Conservation (phyloP, 331 rosid genomes). For the Acacia pycnantha region DNA sequence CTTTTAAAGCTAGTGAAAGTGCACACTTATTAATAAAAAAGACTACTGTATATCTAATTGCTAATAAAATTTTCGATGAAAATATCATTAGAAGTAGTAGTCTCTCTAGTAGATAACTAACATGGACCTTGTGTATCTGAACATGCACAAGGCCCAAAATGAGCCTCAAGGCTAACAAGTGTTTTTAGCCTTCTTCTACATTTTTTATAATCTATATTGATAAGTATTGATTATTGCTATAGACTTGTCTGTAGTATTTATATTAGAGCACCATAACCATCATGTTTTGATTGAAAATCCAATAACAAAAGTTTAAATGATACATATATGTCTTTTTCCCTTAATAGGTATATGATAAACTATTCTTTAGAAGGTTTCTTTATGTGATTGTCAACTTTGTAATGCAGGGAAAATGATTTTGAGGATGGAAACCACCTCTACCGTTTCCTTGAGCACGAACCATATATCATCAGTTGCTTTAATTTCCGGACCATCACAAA, state of each 20-base stretch:
- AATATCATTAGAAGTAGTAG: background rate
- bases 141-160: background rate
- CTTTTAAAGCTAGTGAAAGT: constrained; percentile 13
- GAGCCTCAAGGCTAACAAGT: background rate
- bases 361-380: constrained; percentile 2
- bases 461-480: constrained; percentile 64
- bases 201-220: background rate
- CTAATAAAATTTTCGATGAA: background rate
- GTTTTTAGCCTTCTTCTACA: background rate
- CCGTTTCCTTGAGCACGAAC: constrained; percentile 90
- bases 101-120: background rate
- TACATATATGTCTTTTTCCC: background rate
- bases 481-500: constrained; percentile 65
- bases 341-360: background rate
- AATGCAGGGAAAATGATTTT: constrained; percentile 69
- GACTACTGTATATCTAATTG: background rate
- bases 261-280: background rate
- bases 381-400: constrained; percentile 14
- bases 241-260: background rate
- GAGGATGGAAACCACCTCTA: constrained; percentile 82
- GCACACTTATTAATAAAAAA: background rate
- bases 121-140: background rate
- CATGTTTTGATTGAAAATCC: background rate
- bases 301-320: background rate
- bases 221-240: background rate